Percentiles rank a stretch among this genome's conserved stretches.
Evolutionary conservation across 257 asterid species (phyloP).

Genomic region (Przewalskia tangutica): DNA sequence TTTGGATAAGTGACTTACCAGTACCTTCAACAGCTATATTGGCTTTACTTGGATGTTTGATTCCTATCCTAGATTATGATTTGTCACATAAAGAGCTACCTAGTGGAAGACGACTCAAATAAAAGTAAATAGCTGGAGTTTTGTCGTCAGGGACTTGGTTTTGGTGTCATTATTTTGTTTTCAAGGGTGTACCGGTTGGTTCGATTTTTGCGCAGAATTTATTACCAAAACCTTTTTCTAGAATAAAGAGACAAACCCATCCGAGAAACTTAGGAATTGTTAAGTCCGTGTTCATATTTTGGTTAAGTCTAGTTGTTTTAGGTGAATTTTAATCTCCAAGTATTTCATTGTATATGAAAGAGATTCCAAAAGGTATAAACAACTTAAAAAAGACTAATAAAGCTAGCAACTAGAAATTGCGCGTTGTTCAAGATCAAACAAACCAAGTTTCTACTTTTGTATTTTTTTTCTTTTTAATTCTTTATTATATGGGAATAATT

Average conservation of each 20-base stretch:
- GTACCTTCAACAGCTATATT: neutral
- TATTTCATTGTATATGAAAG: neutral
- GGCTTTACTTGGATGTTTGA: neutral
- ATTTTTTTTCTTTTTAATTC: neutral
- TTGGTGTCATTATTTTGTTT: neutral
- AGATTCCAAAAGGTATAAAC: neutral
- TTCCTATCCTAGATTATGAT: neutral
- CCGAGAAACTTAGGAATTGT: neutral
- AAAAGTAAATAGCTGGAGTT: neutral
- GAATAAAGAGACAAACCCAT: neutral
- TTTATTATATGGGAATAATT: neutral
- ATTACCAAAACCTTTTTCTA: neutral
- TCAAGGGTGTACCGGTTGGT: neutral
- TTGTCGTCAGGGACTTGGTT: neutral
- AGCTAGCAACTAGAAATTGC: neutral
- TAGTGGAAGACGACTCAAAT: neutral
- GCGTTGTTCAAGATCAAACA: neutral
- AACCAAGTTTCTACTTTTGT: neutral
- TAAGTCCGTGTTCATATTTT: neutral
- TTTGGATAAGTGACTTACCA: neutral
- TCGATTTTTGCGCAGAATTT: neutral
- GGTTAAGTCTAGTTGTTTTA: neutral
- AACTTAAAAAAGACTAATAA: neutral
- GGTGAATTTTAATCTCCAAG: neutral
- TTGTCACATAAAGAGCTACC: neutral